Percentiles rank a stretch among this genome's conserved stretches.
phyloP scores from a whole-genome alignment of 345 rosid genomes.

The Euphorbia peplus region DNA sequence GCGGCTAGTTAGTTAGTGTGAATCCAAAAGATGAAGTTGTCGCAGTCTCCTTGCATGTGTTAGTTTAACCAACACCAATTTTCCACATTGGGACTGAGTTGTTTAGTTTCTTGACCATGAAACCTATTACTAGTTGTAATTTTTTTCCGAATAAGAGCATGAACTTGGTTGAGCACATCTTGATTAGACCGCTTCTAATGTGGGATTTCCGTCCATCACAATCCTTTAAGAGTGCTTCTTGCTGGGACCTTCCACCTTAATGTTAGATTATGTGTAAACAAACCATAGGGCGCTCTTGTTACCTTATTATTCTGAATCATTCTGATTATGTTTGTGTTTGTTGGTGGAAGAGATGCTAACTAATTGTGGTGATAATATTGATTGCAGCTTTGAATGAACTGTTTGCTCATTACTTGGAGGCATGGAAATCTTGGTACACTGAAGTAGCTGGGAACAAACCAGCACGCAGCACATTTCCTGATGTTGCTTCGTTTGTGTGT shows the following conservation, averaged over 20 bases:
- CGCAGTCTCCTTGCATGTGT: not conserved
- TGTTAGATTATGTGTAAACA: too few species aligned
- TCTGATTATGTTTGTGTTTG: too few species aligned
- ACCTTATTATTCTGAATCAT: too few species aligned
- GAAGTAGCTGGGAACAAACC: constrained; percentile 62
- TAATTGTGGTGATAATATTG: constrained; percentile 22
- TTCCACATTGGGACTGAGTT: not conserved
- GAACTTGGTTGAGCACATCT: not conserved
- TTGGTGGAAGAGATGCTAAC: too few species aligned
- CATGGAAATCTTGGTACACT: constrained; percentile 84
- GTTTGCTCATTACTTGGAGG: constrained; percentile 83
- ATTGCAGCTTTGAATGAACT: constrained; percentile 75
- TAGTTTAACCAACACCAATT: not conserved
- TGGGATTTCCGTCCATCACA: too few species aligned
- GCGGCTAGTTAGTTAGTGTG: not conserved
- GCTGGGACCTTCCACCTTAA: too few species aligned
- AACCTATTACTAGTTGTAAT: not conserved
- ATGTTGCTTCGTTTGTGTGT: constrained; percentile 2
- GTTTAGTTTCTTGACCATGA: not conserved
- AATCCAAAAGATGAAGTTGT: not conserved
- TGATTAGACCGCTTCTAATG: too few species aligned
- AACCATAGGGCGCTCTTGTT: too few species aligned
- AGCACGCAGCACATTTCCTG: constrained; percentile 31
- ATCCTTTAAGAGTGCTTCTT: too few species aligned
- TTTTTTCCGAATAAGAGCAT: not conserved